Evolutionary conservation across 495 filamentous ascomycete genomes (phyloP), one percentile per base, ranked within the genome.

Genomic region (Penicillium macrosclerotiorum): DNA sequence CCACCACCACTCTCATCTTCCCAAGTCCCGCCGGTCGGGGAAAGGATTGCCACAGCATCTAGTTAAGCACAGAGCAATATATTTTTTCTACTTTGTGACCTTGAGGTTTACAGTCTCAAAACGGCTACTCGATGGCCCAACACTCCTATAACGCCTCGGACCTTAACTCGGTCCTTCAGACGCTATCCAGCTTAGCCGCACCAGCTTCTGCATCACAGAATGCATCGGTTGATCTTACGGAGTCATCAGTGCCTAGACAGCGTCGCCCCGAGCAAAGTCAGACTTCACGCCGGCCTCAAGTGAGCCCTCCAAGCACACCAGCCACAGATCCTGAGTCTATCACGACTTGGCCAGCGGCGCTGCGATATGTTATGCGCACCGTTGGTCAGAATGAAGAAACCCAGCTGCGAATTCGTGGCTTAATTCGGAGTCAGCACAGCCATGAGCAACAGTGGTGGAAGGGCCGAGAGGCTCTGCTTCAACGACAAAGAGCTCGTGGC

Each of bases 391-490:
- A 78, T 54, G 74, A 79, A 47, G 54, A 55, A 29, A 63, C 66
- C 26, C 60, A 66, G 27, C 57, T 49, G 4, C 65, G 64, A 5
- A 72, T 74, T 36, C 60, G 63, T 16, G 65, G 81, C 55, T 68
- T 89, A 48, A 85, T 86, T 42, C 73, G 69, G 34, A 72, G 77
- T 19, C 84, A 88, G 50, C 77, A 82, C 47, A 68, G 70, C 20
- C 79, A 87, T 59, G 84, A 87, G 57, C 68, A 70, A 44, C 71
- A 80, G 49, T 89, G 85, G 85, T 86, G 74, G 69, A 50, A 67
- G 23, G 72, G 69, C 1, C 67, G 82, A 0, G 61, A 78, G 42
- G 76, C 69, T 12, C 56, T 86, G 4, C 42, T 79, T 1, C 57
- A 64, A 33, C 77, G 74, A 42, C 81, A 83, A 43, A 54, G 51